Base-by-base conservation (phyloP, 768 basidiomycete genomes). In the Tubosaeta brunneosetosa region DNA sequence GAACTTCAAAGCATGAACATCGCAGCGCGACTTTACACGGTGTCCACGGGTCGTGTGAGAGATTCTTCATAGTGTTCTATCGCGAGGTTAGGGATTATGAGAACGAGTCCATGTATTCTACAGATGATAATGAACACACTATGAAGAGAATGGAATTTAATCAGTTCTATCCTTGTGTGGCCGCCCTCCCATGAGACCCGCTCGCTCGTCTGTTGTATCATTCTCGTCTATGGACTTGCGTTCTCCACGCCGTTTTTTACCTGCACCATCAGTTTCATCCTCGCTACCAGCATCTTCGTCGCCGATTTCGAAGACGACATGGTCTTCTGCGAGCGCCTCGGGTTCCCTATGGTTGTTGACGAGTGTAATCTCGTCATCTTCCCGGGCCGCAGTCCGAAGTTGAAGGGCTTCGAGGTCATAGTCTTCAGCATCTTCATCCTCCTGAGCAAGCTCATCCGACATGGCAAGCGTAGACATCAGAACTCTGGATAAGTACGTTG, bases 1-100 rank as follows among this genome's bases (percentile, higher is more conserved):
- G 92, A 97, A 77, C 71, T 95, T 66, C 91, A 94, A 78, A 90
- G 90, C 56, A 94, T 94, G 93, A 94, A 93, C 69, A 91, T 94
- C 57, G 91, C 91, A 50, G 85, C 90, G 50, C 84, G 93, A 45
- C 71, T 91, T 49, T 93, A 91, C 69, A 88, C 90, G 8, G 85
- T 88, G 32, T 92, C 91, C 32, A 87, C 91, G 32, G 91, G 90
- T 55, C 86, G 91, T 55, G 89, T 91, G 58, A 75, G 90, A 61
- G 90, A 91, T 68, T 51, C 63, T 16, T 47, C 62, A 25, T 65
- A 65, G 45, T 36, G 14, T 29, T 1, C 31, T 17, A 38, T 41
- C 19, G 19, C 52, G 17, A 22, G 25, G 46, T 51, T 25, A 33
- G 12, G 19, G 25, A 32, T 32, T 31, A n/a, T 26, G 44, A 43